Evolutionary conservation across 2,329 filamentous ascomycete genomes (phyloP).

Genomic region (Metarhizium guizhouense): DNA sequence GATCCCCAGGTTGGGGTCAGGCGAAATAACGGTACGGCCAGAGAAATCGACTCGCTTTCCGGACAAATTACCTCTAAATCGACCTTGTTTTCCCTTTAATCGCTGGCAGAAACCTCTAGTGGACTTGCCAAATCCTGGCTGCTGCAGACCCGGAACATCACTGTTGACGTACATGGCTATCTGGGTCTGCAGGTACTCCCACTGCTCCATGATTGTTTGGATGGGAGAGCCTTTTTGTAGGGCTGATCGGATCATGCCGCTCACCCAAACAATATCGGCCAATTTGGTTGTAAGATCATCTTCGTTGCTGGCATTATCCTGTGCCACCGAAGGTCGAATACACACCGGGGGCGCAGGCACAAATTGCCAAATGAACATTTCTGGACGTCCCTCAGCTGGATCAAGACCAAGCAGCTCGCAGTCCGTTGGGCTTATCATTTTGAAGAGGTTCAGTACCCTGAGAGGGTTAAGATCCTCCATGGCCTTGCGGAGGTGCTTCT

Average conservation of each 20-base stretch:
- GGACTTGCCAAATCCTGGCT: conserved; percentile 76
- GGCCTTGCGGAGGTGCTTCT: conserved; percentile 85
- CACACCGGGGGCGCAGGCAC: conserved; percentile 89
- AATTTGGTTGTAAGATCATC: conserved; percentile 95
- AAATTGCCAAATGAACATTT: conserved; percentile 98
- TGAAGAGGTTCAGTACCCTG: conserved; percentile 83
- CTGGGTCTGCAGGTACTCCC: conserved; percentile 93
- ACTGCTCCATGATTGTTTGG: conserved; percentile 91
- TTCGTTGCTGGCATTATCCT: conserved; percentile 88
- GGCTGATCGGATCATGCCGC: conserved; percentile 75
- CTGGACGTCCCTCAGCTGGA: conserved; percentile 76
- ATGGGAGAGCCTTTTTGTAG: conserved; percentile 76
- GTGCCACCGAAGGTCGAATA: conserved; percentile 86
- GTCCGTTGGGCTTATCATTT: conserved; percentile 73
- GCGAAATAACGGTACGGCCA: conserved; percentile 92
- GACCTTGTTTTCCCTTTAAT: conserved; percentile 92
- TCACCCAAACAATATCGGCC: conserved; percentile 92
- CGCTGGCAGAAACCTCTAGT: conserved; percentile 93
- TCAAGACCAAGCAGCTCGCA: conserved; percentile 88
- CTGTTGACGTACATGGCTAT: conserved; percentile 98
- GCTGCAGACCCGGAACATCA: conserved; percentile 85
- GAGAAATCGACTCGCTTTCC: conserved; percentile 99
- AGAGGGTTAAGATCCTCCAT: conserved; percentile 92
- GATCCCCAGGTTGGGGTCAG: conserved; percentile 87
- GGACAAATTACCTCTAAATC: conserved; percentile 92